Evolutionary conservation across 371 early-diverging fungal genomes (phyloP).

Genomic region (Cokeromyces recurvatus): DNA sequence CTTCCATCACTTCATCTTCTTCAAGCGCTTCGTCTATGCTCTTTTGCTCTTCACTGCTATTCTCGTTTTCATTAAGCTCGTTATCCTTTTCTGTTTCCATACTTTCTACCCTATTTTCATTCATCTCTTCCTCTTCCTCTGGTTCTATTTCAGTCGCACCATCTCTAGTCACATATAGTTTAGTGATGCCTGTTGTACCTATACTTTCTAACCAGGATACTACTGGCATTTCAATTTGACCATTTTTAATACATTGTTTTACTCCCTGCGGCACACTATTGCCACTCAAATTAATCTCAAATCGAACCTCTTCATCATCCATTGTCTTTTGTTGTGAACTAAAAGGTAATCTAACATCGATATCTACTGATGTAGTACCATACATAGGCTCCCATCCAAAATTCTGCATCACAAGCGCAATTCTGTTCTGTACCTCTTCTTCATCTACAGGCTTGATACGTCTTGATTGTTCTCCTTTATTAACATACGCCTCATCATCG

Average conservation of each 20-base stretch:
- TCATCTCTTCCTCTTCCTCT: not conserved
- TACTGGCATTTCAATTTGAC: slow-evolving; percentile 31
- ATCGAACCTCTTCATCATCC: not conserved
- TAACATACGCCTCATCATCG: slow-evolving; percentile 5
- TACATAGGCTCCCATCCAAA: not conserved
- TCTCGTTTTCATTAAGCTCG: too few relatives aligned
- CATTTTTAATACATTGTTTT: slow-evolving; percentile 30
- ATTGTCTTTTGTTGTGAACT: not conserved
- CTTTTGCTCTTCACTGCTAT: too few relatives aligned
- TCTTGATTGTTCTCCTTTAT: slow-evolving; percentile 19
- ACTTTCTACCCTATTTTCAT: not conserved
- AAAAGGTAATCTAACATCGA: slow-evolving; percentile 14
- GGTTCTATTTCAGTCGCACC: too few relatives aligned
- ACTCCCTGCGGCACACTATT: slow-evolving; percentile 50
- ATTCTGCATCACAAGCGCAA: not conserved
- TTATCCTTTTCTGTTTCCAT: not conserved
- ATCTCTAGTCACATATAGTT: slow-evolving; percentile 15
- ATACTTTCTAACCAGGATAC: slow-evolving; percentile 41
- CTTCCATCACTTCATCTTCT: not conserved
- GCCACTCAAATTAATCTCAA: slow-evolving; percentile 37
- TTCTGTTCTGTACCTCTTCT: slow-evolving; percentile 11
- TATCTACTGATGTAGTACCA: slow-evolving; percentile 9
- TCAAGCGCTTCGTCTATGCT: too few relatives aligned
- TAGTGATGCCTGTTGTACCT: slow-evolving; percentile 12
- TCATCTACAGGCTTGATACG: slow-evolving; percentile 30